A percentile compares a stretch with the other conserved stretches of the same genome.
phyloP scores from a whole-genome alignment of 2,329 filamentous ascomycete genomes.

The Calonectria pseudoreteaudii region DNA sequence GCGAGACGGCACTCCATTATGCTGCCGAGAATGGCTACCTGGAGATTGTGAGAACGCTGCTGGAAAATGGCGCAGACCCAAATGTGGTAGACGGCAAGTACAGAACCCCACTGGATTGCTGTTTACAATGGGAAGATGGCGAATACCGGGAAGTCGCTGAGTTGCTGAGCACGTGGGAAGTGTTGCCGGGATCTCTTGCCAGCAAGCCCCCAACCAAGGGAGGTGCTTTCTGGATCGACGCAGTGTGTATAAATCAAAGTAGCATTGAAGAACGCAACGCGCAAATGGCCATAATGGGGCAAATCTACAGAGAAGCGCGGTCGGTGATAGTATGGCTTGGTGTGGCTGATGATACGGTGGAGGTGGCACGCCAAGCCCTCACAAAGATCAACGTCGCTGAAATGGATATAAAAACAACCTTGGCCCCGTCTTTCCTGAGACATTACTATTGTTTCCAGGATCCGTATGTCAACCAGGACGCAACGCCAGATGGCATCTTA shows the following conservation, averaged over 20 bases:
- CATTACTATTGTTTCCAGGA: neutral
- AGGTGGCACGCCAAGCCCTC: neutral
- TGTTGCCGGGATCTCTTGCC: neutral
- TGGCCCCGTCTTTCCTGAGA: neutral
- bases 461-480: neutral
- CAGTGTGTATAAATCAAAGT: neutral
- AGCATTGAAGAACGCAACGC: neutral
- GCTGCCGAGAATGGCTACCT: neutral
- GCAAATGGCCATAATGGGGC: neutral
- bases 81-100: neutral
- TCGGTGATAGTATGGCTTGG: neutral
- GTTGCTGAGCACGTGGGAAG: neutral
- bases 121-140: neutral
- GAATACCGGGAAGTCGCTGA: neutral
- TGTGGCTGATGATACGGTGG: neutral
- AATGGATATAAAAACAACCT: neutral
- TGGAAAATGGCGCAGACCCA: neutral
- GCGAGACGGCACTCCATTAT: neutral
- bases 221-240: neutral
- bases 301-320: neutral
- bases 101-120: neutral
- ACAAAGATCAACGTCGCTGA: neutral
- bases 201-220: neutral
- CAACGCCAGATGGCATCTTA: neutral
- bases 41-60: neutral